Percentiles rank a stretch among this genome's conserved stretches.
Evolutionary conservation across 75 land plant species (phyloP).

Genomic region (Sequoia sempervirens): DNA sequence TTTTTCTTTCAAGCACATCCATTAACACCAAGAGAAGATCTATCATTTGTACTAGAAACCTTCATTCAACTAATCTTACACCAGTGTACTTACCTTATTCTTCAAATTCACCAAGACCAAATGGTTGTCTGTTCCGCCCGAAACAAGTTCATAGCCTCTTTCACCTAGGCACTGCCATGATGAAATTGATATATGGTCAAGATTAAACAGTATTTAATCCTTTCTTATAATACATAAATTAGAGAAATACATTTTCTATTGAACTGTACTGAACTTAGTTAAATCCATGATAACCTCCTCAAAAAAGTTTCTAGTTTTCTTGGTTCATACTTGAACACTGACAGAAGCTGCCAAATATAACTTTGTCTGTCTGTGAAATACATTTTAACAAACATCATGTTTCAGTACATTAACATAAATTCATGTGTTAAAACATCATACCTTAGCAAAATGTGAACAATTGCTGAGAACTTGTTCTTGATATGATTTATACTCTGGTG

Average conservation of each 20-base stretch:
- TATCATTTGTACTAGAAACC: neutral
- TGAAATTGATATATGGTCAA: neutral
- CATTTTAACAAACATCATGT: neutral
- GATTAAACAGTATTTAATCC: neutral
- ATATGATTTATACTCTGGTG: slow-evolving; percentile 50
- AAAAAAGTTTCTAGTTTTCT: neutral
- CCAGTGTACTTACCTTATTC: slow-evolving; percentile 54
- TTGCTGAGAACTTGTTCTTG: slow-evolving; percentile 62
- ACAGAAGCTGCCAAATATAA: neutral
- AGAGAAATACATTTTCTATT: neutral
- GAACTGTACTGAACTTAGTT: neutral
- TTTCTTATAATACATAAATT: neutral
- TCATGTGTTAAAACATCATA: slow-evolving; percentile 5
- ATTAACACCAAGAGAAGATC: neutral
- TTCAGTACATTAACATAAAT: slow-evolving; percentile 1
- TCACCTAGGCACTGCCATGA: slow-evolving; percentile 51
- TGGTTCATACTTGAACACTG: neutral
- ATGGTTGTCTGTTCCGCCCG: slow-evolving; percentile 97
- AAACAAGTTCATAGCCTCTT: slow-evolving; percentile 88
- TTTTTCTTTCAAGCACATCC: neutral
- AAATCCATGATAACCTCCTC: neutral
- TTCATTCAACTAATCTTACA: neutral
- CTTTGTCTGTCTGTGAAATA: neutral
- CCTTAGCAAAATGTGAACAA: slow-evolving; percentile 46
- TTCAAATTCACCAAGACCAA: slow-evolving; percentile 87